These are phyloP conservation scores for Nothophytophthora sp. DNA, from an alignment of 352 stramenopile species.

Conservation along the genomic window DNA sequence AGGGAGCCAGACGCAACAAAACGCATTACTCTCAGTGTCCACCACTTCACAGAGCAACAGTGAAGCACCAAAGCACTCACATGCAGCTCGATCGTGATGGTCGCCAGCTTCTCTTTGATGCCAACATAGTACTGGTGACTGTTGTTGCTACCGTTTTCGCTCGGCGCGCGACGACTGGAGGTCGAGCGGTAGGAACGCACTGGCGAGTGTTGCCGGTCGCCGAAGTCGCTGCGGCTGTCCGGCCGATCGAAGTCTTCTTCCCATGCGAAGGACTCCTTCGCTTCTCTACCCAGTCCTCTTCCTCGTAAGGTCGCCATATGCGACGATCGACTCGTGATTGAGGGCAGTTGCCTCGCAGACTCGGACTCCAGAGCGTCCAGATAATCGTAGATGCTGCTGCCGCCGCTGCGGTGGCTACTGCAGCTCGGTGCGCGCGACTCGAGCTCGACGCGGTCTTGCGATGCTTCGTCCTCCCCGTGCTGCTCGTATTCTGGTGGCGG, in stretches of 20 bases:
- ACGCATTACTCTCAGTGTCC: constrained; percentile 1
- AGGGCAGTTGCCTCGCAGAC: constrained; percentile 52
- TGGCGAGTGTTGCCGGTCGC: constrained; percentile 13
- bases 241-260: constrained; percentile 20
- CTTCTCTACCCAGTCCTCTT: constrained; percentile 4
- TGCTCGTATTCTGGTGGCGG: constrained; percentile 40
- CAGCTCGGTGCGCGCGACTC: constrained; percentile 22
- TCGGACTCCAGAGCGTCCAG: constrained; percentile 74
- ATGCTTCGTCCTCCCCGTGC: constrained; percentile 16
- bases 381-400: constrained; percentile 77
- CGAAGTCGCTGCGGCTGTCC: constrained; percentile 2
- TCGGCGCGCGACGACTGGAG: constrained; percentile 20
- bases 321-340: constrained; percentile 20
- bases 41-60: background rate
- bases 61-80: constrained; percentile 21
- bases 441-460: constrained; percentile 17
- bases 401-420: constrained; percentile 14
- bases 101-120: constrained; percentile 83
- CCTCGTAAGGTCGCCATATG: constrained; percentile 8
- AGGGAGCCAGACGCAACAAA: background rate
- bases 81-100: constrained; percentile 77
- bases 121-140: constrained; percentile 67
- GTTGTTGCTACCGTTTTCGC: constrained; percentile 23
- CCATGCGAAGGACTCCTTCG: constrained; percentile 40
- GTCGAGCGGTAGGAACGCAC: constrained; percentile 28